These are phyloP conservation scores for Trichopus zeylanicus DNA, from an alignment of 116 monocot species.

Conservation along the genomic window DNA sequence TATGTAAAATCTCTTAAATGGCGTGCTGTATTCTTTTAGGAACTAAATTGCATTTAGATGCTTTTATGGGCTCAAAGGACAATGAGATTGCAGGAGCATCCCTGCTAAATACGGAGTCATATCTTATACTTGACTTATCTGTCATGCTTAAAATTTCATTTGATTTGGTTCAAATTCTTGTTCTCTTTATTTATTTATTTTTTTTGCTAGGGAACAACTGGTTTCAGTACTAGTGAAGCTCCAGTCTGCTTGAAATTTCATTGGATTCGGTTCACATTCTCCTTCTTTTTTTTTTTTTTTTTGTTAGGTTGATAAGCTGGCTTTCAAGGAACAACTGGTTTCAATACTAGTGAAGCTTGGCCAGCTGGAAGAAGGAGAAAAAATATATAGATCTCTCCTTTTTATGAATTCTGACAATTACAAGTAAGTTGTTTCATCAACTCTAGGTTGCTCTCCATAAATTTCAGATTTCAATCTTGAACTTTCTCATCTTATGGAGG, in stretches of 20 bases:
- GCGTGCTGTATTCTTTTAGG: too few species aligned
- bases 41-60: too few species aligned
- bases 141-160: too few species aligned
- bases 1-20: too few species aligned
- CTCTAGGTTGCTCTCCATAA: neutral
- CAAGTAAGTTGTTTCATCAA: constrained; percentile 35
- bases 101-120: too few species aligned
- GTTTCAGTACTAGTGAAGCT: too few species aligned
- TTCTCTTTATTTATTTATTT: too few species aligned
- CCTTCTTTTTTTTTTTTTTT: neutral
- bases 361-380: constrained; percentile 64
- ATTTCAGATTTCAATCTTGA: neutral
- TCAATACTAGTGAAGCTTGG: constrained; percentile 74
- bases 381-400: constrained; percentile 67
- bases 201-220: too few species aligned
- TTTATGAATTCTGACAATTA: constrained; percentile 96
- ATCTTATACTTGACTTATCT: too few species aligned
- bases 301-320: constrained; percentile 78
- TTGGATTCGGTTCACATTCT: neutral
- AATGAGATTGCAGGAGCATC: too few species aligned
- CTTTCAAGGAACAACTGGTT: constrained; percentile 82
- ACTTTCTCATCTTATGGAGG: neutral
- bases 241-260: neutral
- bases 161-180: too few species aligned
- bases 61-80: too few species aligned